Evolutionary conservation across 345 rosid species (phyloP), one percentile per base, ranked within the genome.

Genomic region (Draba incana): DNA sequence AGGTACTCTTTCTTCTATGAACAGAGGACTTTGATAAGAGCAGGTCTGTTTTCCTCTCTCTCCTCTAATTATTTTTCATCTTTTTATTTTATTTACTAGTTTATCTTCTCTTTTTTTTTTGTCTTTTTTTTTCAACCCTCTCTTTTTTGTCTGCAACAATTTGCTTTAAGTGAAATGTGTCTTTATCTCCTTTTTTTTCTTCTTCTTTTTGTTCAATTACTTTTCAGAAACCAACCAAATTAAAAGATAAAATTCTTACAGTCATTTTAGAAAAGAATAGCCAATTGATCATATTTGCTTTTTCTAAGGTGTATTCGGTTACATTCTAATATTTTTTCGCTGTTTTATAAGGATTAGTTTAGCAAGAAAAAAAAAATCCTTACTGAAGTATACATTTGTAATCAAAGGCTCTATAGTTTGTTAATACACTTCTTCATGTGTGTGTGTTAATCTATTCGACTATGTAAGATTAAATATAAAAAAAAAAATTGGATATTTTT

Each of bases 141-240:
- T 66, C 57, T 66, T 73, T 53, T 66, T 44, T 72, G 62, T 74
- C 77, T 66, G 77, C 68, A 66, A 74, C 72, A 68, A 62, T 74
- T 49, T 67, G 64, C 74, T 68, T 75, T 75, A 62, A 75, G 74
- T 75, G 74, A 68, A 75, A 75, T 62, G 47, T 62, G 78, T 75
- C 78, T 68, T 75, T 75, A 68, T 75, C 78, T 68, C 64, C 78
- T 74, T 74, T 74, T 58, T 62, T 48, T 25, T 48, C 60, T 33
- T 74, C 20, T 16, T 37, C 30, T 74, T 75, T 68, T 59, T 25
- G 48, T 54, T 67, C 63, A 54, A 28, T 72, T 65, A 75, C 74
- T 75, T 75, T 75, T 68, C 56, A 53, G 43, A 54, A 62, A 68
- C 64, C 69, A 75, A 68, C 64, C 53, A 75, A 44, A 7, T 54